phyloP scores from a whole-genome alignment of 2,329 filamentous ascomycete species.

The Nannizzia gypsea region DNA sequence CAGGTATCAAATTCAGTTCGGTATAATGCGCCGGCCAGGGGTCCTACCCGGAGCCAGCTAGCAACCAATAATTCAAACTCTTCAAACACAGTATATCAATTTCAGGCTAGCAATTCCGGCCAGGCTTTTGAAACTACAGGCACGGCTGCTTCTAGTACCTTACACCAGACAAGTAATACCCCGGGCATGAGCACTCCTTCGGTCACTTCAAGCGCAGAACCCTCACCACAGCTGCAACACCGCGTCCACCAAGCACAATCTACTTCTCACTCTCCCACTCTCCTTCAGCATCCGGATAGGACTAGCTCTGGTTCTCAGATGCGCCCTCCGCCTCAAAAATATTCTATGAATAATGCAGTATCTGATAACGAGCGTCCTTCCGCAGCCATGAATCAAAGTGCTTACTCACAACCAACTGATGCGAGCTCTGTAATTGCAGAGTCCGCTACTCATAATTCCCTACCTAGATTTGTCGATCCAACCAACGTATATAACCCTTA shows the following conservation, averaged over 20 bases:
- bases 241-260: neutral
- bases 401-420: neutral
- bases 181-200: neutral
- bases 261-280: constrained; percentile 4
- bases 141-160: neutral
- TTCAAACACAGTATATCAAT: neutral
- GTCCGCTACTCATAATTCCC: constrained; percentile 1
- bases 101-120: neutral
- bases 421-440: neutral
- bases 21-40: neutral
- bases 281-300: neutral
- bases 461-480: constrained; percentile 40
- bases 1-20: neutral
- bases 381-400: neutral
- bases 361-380: neutral
- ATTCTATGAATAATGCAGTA: neutral
- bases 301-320: neutral
- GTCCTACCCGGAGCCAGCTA: neutral
- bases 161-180: neutral
- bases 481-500: constrained; percentile 44
- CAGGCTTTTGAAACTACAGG: neutral
- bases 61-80: neutral
- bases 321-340: neutral
- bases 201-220: neutral
- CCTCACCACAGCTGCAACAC: neutral